phyloP scores from a whole-genome alignment of 805 yeast genomes.

The Metschnikowia anglica region DNA sequence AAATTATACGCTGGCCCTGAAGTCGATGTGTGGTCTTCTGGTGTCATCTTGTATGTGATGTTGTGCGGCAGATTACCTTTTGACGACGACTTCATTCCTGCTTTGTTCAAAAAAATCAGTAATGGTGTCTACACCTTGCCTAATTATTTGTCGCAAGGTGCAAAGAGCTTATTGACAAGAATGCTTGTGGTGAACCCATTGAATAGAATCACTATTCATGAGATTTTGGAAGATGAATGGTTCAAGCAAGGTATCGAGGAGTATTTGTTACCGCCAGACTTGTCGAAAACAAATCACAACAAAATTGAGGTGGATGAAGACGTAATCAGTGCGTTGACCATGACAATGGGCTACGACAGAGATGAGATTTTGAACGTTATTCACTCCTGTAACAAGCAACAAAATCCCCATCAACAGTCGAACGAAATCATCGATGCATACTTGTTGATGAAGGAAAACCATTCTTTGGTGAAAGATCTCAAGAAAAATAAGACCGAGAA shows the following conservation, averaged over 20 bases:
- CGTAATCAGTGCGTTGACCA: conserved; percentile 68
- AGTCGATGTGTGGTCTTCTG: conserved; percentile 97
- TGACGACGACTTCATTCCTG: conserved; percentile 95
- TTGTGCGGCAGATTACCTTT: conserved; percentile 93
- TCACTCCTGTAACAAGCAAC: conserved; percentile 45
- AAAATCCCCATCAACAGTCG: conserved; percentile 33
- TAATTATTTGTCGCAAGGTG: conserved; percentile 80
- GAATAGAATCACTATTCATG: conserved; percentile 88
- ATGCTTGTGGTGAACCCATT: conserved; percentile 95
- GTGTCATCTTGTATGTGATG: conserved; percentile 94
- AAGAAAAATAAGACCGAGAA: conserved; percentile 51
- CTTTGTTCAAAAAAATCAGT: conserved; percentile 85
- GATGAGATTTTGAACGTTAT: conserved; percentile 79
- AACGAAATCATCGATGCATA: conserved; percentile 88
- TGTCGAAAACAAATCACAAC: conserved; percentile 33
- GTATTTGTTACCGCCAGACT: conserved; percentile 65
- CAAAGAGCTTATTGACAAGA: conserved; percentile 74
- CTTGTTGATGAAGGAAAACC: conserved; percentile 76
- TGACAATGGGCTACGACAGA: conserved; percentile 85
- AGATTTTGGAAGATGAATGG: conserved; percentile 94
- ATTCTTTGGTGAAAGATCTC: conserved; percentile 63
- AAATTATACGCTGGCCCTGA: conserved; percentile 97
- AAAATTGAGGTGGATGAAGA: conserved; percentile 65
- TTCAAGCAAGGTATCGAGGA: conserved; percentile 78
- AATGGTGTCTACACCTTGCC: conserved; percentile 93